Evolutionary conservation across 164 flowering plant genomes (phyloP).

Genomic region (Litsea cubeba): DNA sequence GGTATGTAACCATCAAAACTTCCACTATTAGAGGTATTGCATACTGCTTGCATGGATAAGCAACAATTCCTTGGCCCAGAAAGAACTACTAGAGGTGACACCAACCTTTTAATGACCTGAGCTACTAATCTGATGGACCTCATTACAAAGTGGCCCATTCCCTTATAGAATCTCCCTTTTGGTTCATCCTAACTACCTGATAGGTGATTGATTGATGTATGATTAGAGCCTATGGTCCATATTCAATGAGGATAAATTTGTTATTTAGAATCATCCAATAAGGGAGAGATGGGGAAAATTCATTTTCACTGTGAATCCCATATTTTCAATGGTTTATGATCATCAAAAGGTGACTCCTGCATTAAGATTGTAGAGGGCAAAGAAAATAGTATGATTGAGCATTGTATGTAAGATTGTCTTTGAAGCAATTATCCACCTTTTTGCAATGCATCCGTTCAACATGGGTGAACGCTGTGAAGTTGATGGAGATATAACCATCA

Average conservation of each 20-base stretch:
- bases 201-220: too few species aligned
- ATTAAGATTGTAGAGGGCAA: background rate
- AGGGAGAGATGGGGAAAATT: background rate
- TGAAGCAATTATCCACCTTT: conserved; percentile 52
- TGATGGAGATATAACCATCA: conserved; percentile 27
- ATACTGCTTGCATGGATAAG: background rate
- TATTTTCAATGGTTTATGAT: background rate
- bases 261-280: background rate
- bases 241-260: background rate
- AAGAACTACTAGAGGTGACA: background rate
- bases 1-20: conserved; percentile 26
- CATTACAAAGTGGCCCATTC: too few species aligned
- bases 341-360: background rate
- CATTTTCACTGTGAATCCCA: background rate
- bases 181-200: conserved; percentile 11
- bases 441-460: conserved; percentile 58
- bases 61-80: background rate
- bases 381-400: background rate
- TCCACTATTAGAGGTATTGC: background rate
- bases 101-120: background rate
- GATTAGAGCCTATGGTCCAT: conserved; percentile 2
- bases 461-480: conserved; percentile 62
- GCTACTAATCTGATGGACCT: background rate
- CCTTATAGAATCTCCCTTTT: too few species aligned
- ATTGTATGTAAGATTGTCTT: conserved; percentile 33